These are phyloP conservation scores for Eimeria sp. DNA, from an alignment of 169 alveolate genomes.

Conservation along the genomic window DNA sequence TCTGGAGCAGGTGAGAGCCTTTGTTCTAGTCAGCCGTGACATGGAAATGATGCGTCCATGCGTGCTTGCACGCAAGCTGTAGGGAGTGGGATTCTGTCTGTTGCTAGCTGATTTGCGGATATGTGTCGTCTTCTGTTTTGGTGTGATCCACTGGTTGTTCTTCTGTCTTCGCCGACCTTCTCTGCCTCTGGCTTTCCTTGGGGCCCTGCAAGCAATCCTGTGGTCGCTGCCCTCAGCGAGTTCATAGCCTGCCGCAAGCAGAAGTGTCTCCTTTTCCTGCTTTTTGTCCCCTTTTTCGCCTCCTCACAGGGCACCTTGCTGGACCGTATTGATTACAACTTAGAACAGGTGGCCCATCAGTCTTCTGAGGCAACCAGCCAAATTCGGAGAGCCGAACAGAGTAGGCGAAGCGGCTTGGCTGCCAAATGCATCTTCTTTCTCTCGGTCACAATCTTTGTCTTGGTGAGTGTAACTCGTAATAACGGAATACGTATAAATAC, in stretches of 20 bases:
- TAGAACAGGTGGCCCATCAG: conserved; percentile 82
- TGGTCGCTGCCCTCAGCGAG: no score
- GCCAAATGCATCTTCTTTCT: conserved; percentile 81
- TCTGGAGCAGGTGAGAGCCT: conserved; percentile 80
- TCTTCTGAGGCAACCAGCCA: conserved; percentile 80
- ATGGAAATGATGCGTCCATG: no score
- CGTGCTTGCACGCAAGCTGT: no score
- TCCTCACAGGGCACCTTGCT: conserved; percentile 80
- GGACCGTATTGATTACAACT: conserved; percentile 86
- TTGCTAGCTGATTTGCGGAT: no score
- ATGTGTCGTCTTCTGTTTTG: no score
- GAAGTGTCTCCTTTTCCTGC: background rate
- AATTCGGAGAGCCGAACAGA: conserved; percentile 81
- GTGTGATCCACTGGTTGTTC: no score
- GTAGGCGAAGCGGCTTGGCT: conserved; percentile 75
- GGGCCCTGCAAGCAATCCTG: no score
- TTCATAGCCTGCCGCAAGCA: no score
- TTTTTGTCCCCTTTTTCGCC: background rate
- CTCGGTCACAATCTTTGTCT: conserved; percentile 51
- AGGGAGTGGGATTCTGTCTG: no score
- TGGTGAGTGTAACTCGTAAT: conserved; percentile 12
- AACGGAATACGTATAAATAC: background rate
- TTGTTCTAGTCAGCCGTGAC: no score
- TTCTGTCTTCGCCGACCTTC: no score
- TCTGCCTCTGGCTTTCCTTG: no score